phyloP scores from a whole-genome alignment of 1,284 basidiomycete species.

The Rhizopogon parksii region DNA sequence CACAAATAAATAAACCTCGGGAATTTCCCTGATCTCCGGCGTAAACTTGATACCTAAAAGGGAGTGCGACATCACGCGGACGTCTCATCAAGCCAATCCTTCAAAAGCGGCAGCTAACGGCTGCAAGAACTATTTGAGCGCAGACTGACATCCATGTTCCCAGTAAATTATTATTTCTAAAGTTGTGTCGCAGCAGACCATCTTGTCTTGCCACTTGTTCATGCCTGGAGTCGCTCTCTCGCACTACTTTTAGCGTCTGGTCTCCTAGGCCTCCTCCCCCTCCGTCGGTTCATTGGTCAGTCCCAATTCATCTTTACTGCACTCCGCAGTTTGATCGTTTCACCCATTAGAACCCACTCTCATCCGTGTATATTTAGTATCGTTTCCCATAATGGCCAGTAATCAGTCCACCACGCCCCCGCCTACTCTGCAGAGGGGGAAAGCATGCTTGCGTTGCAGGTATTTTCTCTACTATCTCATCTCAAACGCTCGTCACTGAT shows the following conservation, averaged over 20 bases:
- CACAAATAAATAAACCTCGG: constrained; percentile 20
- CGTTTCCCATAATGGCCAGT: constrained; percentile 29
- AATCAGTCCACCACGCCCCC: constrained; percentile 25
- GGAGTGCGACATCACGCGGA: constrained; percentile 1
- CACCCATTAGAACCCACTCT: constrained; percentile 15
- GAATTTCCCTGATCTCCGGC: constrained; percentile 7
- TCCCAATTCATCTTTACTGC: neutral
- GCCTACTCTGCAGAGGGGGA: constrained; percentile 29
- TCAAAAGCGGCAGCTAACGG: constrained; percentile 19
- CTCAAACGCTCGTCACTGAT: neutral
- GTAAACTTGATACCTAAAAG: neutral
- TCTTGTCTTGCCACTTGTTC: constrained; percentile 9
- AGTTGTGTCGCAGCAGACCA: constrained; percentile 3
- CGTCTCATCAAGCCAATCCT: constrained; percentile 24
- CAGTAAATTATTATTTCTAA: constrained; percentile 25
- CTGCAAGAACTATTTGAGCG: constrained; percentile 27
- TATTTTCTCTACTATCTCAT: constrained; percentile 12
- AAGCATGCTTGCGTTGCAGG: constrained; percentile 34
- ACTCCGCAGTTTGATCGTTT: constrained; percentile 10
- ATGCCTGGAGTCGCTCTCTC: constrained; percentile 18
- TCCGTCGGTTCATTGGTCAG: constrained; percentile 1
- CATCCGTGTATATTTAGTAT: constrained; percentile 27
- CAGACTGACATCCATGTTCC: constrained; percentile 20
- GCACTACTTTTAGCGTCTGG: constrained; percentile 8
- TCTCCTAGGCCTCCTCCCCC: neutral